A percentile compares a stretch with the other conserved stretches of the same genome.
These are phyloP conservation scores for Backusella westeae DNA, from an alignment of 192 early-diverging fungal genomes.

Conservation along the genomic window DNA sequence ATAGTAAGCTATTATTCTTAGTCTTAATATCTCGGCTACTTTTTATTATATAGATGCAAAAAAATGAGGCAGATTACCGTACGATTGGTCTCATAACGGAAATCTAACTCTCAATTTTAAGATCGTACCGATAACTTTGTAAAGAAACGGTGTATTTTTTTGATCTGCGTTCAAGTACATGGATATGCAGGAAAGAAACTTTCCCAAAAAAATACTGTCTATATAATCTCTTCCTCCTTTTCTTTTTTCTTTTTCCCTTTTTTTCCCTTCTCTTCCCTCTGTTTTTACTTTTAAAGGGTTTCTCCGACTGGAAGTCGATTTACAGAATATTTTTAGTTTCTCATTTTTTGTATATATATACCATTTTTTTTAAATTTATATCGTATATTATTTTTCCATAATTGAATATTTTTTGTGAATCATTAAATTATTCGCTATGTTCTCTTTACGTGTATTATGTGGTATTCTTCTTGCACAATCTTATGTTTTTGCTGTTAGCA, in stretches of 20 bases:
- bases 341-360: not conserved
- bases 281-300: not conserved
- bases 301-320: not conserved
- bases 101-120: not conserved
- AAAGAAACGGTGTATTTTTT: not conserved
- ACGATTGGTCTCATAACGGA: not conserved
- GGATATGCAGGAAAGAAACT: not conserved
- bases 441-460: slow-evolving; percentile 2
- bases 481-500: not conserved
- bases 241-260: not conserved
- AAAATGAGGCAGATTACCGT: not conserved
- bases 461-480: not conserved
- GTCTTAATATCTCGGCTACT: not conserved
- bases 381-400: not conserved
- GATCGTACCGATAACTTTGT: not conserved
- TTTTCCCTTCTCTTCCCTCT: not conserved
- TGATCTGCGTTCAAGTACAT: not conserved
- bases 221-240: not conserved
- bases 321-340: not conserved
- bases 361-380: not conserved
- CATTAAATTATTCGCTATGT: not conserved
- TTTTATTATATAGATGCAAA: not conserved
- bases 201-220: not conserved
- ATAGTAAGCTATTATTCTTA: not conserved
- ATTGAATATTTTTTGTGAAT: not conserved